Conservation (phyloP, 2,329 filamentous ascomycete species). For the Arthroderma uncinatum region DNA sequence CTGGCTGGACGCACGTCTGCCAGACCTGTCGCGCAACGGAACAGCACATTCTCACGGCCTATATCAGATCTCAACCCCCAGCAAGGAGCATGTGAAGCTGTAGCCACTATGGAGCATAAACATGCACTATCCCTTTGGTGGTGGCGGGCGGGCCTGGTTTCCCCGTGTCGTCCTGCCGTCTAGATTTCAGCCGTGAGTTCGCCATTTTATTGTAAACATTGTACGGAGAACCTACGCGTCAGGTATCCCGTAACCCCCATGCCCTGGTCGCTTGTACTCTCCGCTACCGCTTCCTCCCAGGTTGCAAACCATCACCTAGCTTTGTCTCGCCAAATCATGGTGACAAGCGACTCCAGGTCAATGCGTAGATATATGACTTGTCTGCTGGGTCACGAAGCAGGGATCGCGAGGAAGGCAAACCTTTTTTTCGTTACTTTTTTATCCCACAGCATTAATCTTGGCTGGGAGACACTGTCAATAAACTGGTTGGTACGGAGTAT, state of each 20-base stretch:
- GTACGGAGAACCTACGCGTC: not conserved
- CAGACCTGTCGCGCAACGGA: not conserved
- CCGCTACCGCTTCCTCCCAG: not conserved
- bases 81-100: not conserved
- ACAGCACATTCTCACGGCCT: not conserved
- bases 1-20: too few species aligned
- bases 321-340: not conserved
- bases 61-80: not conserved
- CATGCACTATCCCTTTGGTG: not conserved
- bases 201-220: not conserved
- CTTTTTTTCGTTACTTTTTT: not conserved
- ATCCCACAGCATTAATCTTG: not conserved
- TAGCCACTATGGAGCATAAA: constrained; percentile 1
- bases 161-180: not conserved
- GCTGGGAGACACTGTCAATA: not conserved
- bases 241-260: not conserved
- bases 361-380: not conserved
- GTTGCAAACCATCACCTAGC: not conserved
- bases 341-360: not conserved
- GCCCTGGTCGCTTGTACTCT: not conserved
- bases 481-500: not conserved
- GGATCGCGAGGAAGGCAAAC: not conserved
- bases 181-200: not conserved
- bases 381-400: not conserved
- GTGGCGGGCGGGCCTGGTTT: not conserved